These are phyloP conservation scores for Scutellaria barbata DNA, from an alignment of 257 asterid species.

Conservation along the genomic window DNA sequence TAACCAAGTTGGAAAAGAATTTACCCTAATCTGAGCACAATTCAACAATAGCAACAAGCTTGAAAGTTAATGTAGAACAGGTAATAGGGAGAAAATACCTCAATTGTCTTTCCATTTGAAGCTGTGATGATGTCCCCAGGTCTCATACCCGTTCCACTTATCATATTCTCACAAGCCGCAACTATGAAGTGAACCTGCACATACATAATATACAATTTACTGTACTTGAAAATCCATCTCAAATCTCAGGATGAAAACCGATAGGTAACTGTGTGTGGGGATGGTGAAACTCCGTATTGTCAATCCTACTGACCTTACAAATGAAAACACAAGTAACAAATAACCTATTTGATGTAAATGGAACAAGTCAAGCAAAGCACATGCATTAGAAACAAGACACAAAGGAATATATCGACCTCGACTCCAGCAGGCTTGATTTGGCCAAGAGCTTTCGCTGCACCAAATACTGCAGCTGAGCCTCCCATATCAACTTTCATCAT, in stretches of 20 bases:
- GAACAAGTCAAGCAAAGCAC: neutral
- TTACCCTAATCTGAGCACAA: neutral
- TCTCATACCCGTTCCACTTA: constrained; percentile 96
- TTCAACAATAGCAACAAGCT: constrained; percentile 18
- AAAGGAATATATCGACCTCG: constrained; percentile 54
- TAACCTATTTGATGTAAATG: neutral
- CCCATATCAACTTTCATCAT: constrained; percentile 97
- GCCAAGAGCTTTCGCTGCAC: constrained; percentile 98
- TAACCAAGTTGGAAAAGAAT: neutral
- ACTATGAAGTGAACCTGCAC: constrained; percentile 90
- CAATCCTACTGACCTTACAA: too few species aligned
- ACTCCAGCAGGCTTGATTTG: constrained; percentile 95
- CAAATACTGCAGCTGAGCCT: constrained; percentile 95
- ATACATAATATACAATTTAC: constrained; percentile 13
- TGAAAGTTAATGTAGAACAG: too few species aligned
- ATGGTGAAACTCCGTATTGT: too few species aligned
- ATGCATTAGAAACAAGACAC: neutral
- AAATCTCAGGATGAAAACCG: neutral
- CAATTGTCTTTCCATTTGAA: constrained; percentile 92
- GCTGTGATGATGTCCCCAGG: constrained; percentile 92
- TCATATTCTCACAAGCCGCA: constrained; percentile 99
- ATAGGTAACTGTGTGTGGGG: too few species aligned
- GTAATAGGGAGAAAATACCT: constrained; percentile 52
- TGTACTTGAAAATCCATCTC: constrained; percentile 21
- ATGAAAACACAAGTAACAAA: neutral